A percentile compares a stretch with the other conserved stretches of the same genome.
Conservation (phyloP, 2,329 filamentous ascomycete species). For the Pseudogymnoascus sp. region DNA sequence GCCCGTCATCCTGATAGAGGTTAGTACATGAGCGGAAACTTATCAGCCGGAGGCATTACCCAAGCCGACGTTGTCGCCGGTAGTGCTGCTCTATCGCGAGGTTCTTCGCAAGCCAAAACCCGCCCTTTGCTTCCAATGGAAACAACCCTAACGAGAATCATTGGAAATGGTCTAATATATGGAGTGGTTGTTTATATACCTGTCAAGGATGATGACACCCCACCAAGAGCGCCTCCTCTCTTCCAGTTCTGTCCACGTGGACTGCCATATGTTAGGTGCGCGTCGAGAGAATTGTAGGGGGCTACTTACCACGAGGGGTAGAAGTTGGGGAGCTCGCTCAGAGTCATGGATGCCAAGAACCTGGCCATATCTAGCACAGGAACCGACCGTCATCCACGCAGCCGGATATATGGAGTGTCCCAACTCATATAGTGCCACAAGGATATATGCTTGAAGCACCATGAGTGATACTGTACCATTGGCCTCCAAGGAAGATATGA, state of each 20-base stretch:
- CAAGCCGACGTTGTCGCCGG: slow-evolving; percentile 31
- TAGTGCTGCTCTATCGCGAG: slow-evolving; percentile 18
- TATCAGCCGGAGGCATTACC: slow-evolving; percentile 23
- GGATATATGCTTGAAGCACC: slow-evolving; percentile 37
- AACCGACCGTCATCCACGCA: slow-evolving; percentile 40
- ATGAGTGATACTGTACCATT: slow-evolving; percentile 35
- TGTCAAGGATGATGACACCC: slow-evolving; percentile 40
- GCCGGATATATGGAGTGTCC: slow-evolving; percentile 43
- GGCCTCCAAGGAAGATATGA: slow-evolving; percentile 34
- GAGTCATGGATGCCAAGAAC: slow-evolving; percentile 36
- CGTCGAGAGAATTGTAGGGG: neutral
- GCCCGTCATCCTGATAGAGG: slow-evolving; percentile 29
- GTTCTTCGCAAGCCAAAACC: slow-evolving; percentile 25
- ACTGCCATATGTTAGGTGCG: slow-evolving; percentile 19
- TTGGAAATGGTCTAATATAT: neutral
- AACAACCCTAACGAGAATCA: slow-evolving; percentile 21
- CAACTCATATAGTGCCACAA: slow-evolving; percentile 41
- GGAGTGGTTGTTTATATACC: slow-evolving; percentile 20
- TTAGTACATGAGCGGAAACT: neutral
- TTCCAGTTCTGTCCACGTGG: slow-evolving; percentile 40
- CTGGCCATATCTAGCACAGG: slow-evolving; percentile 37
- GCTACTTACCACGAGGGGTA: slow-evolving; percentile 30
- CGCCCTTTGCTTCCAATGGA: slow-evolving; percentile 24
- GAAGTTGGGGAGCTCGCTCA: slow-evolving; percentile 29
- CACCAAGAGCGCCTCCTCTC: slow-evolving; percentile 41